Conservation (phyloP, 345 rosid genomes). For the Isatis tinctoria region DNA sequence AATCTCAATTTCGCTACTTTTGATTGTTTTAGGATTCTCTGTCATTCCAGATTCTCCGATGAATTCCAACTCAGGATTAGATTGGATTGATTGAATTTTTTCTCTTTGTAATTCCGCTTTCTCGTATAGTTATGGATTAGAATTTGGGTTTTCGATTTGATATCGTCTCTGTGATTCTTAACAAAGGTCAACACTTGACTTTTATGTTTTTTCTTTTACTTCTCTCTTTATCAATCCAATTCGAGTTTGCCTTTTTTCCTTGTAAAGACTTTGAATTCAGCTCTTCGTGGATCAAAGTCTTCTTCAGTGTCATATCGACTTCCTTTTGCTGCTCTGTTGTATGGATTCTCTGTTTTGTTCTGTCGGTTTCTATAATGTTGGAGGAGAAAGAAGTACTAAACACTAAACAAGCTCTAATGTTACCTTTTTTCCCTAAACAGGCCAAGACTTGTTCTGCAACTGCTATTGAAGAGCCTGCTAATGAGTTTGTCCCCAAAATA, state of each 20-base stretch:
- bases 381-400: neutral
- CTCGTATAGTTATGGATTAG: neutral
- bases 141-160: neutral
- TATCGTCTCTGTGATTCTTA: neutral
- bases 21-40: neutral
- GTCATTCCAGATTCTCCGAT: neutral
- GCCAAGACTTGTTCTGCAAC: conserved; percentile 23
- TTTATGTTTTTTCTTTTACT: neutral
- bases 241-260: too few species aligned
- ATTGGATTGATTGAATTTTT: neutral
- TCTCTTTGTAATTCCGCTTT: neutral
- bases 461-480: neutral
- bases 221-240: neutral
- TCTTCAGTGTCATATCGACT: neutral
- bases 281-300: neutral
- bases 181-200: neutral
- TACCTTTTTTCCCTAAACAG: neutral
- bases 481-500: conserved; percentile 46
- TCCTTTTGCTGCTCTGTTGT: neutral
- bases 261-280: neutral
- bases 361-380: neutral
- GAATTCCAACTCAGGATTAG: neutral
- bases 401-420: neutral
- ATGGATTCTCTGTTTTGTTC: neutral
- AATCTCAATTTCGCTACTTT: conserved; percentile 1